Percentiles rank a stretch among this genome's conserved stretches.
These are phyloP conservation scores for Zygoascus biomembranicola DNA, from an alignment of 805 yeast species.

Conservation along the genomic window DNA sequence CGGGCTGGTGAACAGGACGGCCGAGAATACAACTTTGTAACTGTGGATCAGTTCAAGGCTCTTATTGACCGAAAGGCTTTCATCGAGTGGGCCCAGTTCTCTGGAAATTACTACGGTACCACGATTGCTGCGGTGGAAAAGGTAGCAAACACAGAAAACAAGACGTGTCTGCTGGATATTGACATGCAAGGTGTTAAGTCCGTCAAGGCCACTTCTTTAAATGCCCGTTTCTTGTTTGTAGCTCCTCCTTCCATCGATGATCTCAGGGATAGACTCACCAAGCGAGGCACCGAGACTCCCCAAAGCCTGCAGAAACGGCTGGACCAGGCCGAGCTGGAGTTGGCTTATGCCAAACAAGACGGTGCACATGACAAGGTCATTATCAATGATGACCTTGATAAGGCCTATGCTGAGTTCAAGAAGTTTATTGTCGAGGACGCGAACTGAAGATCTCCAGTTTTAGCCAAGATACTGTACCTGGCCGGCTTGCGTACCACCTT, in stretches of 20 bases:
- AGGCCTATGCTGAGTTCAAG: slow-evolving; percentile 75
- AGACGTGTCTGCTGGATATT: slow-evolving; percentile 85
- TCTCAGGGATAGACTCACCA: slow-evolving; percentile 63
- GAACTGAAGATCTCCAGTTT: not conserved
- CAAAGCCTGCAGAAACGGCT: slow-evolving; percentile 81
- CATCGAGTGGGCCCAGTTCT: slow-evolving; percentile 96
- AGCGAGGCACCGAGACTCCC: slow-evolving; percentile 91
- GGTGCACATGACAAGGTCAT: slow-evolving; percentile 89
- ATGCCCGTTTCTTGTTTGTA: slow-evolving; percentile 78
- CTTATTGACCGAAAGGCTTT: slow-evolving; percentile 69
- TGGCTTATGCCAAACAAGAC: slow-evolving; percentile 70
- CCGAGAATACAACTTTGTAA: slow-evolving; percentile 77
- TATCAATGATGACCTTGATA: slow-evolving; percentile 87
- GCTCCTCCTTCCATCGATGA: slow-evolving; percentile 89
- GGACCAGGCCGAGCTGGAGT: slow-evolving; percentile 77
- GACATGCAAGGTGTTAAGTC: slow-evolving; percentile 99
- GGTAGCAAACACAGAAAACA: slow-evolving; percentile 48
- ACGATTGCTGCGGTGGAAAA: slow-evolving; percentile 76
- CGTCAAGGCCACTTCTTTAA: slow-evolving; percentile 72
- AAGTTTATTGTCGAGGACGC: slow-evolving; percentile 35
- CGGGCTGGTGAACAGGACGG: slow-evolving; percentile 89
- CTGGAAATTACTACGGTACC: slow-evolving; percentile 97
- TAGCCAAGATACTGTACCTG: no score
- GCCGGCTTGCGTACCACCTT: no score
- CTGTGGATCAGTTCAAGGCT: slow-evolving; percentile 70